Base-by-base conservation (phyloP, 441 rosid species). In the Gossypium schwendimanii region DNA sequence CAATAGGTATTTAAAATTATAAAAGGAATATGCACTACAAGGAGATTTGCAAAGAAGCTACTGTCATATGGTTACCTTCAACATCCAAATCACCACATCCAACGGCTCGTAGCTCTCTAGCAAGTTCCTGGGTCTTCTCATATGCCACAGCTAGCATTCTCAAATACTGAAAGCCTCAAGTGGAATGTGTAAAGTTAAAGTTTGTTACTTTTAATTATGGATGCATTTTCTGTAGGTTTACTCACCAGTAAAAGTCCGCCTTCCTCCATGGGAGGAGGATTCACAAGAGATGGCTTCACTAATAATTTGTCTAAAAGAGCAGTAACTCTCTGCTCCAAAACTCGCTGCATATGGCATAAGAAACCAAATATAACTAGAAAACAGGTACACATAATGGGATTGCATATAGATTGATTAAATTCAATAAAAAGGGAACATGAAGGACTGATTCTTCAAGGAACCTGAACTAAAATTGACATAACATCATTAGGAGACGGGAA, bases 31-130 rank as follows among this genome's bases (percentile, higher is more conserved):
- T 44, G 53, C 53, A 64, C 44, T 8, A 63, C 6, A 55, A 58
- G 59, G 62, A 75, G 72, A 69, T 73, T 63, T 50, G 55, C 36
- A 28, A 70, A 49, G 60, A 21, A 79, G 58, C 4, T 17, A 79
- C 7, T 66, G 28, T 28, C 52, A 54, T 74, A 75, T 73, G 62
- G 72, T 83, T 84, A 93, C 99, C 97, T 82, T 91, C 97, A 84
- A 96, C 87, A 86, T 96, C 98, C 85, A 93, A 89, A 84, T 93
- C 98, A 81, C 99, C 97, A n/a, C 99, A 96, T 78, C 99, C 99
- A 75, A 91, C 97, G 63, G 94, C 85, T 79, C 86, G 89, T 75
- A 96, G 90, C 75, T 91, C 97, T 83, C 93, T 90, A 65, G 99
- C 93, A 85, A 96, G 97, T 83, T 90, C 99, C 75, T 88, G 93